phyloP scores from a whole-genome alignment of 129 eudicot species.

The Lactuca saligna region DNA sequence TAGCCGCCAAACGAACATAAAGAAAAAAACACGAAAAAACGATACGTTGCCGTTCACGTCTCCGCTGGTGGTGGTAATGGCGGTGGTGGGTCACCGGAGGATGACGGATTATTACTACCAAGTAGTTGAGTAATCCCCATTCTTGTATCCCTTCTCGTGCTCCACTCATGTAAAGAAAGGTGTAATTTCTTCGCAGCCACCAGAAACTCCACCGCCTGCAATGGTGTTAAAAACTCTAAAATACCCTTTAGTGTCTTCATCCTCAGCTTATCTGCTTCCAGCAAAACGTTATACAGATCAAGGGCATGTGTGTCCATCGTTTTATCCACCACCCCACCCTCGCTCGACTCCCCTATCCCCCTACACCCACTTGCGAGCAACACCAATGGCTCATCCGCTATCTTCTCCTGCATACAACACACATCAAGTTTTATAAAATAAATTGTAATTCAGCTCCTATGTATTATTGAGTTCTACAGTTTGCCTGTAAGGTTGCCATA shows the following conservation, averaged over 20 bases:
- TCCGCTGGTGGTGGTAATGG: constrained; percentile 4
- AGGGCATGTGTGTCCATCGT: constrained; percentile 40
- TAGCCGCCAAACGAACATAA: background rate
- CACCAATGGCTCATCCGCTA: constrained; percentile 42
- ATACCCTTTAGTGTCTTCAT: constrained; percentile 36
- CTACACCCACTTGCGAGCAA: constrained; percentile 23
- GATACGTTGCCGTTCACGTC: background rate
- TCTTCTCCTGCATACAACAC: constrained; percentile 30
- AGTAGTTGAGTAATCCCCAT: constrained; percentile 28
- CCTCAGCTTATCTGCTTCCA: constrained; percentile 42
- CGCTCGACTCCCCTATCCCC: constrained; percentile 25
- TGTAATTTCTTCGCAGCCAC: constrained; percentile 47
- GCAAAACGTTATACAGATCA: constrained; percentile 16
- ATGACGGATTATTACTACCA: background rate
- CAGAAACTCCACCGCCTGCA: constrained; percentile 38
- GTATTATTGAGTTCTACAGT: constrained; percentile 3
- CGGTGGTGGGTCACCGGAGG: constrained; percentile 6
- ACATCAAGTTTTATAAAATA: background rate
- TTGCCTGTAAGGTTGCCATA: constrained; percentile 50
- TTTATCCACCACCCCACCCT: constrained; percentile 17
- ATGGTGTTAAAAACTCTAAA: constrained; percentile 41
- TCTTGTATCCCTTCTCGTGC: constrained; percentile 28
- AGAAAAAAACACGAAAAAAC: background rate
- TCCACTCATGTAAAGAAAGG: constrained; percentile 42
- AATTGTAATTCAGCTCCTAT: too few relatives aligned